phyloP scores from a whole-genome alignment of 179 eudicot genomes.

The Beta corolliflora region DNA sequence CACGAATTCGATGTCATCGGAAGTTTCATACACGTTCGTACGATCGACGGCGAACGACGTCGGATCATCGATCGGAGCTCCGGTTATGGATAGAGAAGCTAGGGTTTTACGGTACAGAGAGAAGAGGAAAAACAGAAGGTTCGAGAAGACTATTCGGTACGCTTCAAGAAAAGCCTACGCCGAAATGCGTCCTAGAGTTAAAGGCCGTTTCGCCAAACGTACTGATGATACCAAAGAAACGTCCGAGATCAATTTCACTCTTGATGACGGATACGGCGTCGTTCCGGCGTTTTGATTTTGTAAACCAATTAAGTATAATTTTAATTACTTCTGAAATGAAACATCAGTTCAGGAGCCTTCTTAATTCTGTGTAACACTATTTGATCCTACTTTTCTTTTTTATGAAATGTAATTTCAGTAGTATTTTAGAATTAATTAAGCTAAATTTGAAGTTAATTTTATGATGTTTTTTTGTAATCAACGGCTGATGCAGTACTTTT shows the following conservation, averaged over 20 bases:
- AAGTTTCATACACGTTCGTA: constrained; percentile 20
- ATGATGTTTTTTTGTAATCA: background rate
- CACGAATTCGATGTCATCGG: constrained; percentile 31
- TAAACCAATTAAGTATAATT: background rate
- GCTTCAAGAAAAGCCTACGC: constrained; percentile 51
- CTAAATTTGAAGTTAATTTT: background rate
- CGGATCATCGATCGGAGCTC: constrained; percentile 11
- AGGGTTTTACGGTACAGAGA: constrained; percentile 51
- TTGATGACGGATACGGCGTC: constrained; percentile 40
- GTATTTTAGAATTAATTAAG: background rate
- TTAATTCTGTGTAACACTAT: background rate
- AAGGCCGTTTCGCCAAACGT: constrained; percentile 49
- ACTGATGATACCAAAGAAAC: constrained; percentile 28
- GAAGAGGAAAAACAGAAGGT: constrained; percentile 51
- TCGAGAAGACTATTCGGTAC: constrained; percentile 51
- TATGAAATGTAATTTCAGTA: too few relatives aligned
- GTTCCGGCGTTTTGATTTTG: constrained; percentile 37
- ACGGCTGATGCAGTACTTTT: background rate
- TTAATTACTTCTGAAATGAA: too few relatives aligned
- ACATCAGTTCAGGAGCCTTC: background rate
- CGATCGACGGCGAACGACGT: constrained; percentile 6
- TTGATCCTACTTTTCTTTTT: background rate
- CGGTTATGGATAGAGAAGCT: constrained; percentile 38
- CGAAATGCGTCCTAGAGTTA: constrained; percentile 45
- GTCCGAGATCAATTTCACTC: constrained; percentile 23